These are phyloP conservation scores for Vitis hybrid DNA, from an alignment of 177 flowering plant genomes.

Conservation along the genomic window DNA sequence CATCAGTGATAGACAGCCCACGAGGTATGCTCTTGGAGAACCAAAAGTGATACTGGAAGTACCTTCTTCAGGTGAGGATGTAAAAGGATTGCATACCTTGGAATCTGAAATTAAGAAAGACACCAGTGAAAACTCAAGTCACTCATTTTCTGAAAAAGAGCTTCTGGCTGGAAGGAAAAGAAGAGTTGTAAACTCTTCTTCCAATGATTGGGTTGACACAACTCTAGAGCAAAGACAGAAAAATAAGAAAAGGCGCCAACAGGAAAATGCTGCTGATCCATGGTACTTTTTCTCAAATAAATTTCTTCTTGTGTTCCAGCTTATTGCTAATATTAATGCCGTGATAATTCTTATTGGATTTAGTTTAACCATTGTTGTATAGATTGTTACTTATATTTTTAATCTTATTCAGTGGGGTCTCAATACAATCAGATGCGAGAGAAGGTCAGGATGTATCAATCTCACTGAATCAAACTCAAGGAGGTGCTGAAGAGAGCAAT, in stretches of 20 bases:
- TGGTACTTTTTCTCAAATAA: conserved; percentile 26
- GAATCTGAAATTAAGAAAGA: conserved; percentile 21
- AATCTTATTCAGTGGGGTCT: conserved; percentile 24
- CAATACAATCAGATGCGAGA: conserved; percentile 12
- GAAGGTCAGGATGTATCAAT: conserved; percentile 20
- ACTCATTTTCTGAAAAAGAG: conserved; percentile 22
- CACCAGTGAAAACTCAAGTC: conserved; percentile 8
- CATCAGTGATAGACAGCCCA: conserved; percentile 8
- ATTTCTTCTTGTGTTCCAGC: not conserved
- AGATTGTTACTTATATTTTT: conserved; percentile 7
- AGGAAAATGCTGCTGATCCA: conserved; percentile 13
- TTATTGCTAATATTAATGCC: not conserved
- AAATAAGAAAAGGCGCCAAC: conserved; percentile 51
- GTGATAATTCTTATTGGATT: not conserved
- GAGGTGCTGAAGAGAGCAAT: conserved; percentile 26
- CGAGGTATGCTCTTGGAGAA: conserved; percentile 29
- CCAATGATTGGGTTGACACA: conserved; percentile 19
- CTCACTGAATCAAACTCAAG: conserved; percentile 22
- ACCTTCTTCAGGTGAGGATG: conserved; percentile 25
- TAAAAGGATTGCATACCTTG: conserved; percentile 11
- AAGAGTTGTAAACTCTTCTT: conserved; percentile 14
- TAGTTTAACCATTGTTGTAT: not conserved
- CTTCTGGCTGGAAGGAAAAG: conserved; percentile 44
- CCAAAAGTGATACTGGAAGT: conserved; percentile 47
- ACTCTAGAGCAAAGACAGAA: conserved; percentile 25